Conservation (phyloP, 805 yeast genomes). For the Zygosaccharomyces pseudorouxii region DNA sequence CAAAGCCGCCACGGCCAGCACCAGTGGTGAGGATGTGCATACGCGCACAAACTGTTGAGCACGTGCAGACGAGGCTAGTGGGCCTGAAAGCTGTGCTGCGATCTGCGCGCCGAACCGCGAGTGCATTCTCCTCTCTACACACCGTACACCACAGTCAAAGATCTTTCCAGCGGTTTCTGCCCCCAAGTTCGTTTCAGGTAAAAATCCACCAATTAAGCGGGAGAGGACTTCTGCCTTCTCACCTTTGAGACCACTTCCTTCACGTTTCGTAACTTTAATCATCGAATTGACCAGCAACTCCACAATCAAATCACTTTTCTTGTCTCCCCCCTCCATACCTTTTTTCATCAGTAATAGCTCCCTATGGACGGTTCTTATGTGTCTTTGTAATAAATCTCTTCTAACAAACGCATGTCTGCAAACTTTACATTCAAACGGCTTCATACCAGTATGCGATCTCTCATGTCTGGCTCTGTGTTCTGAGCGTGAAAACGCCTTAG, state of each 20-base stretch:
- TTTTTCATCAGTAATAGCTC: slow-evolving; percentile 29
- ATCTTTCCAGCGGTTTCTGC: slow-evolving; percentile 1
- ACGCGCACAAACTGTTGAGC: background rate
- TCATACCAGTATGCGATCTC: slow-evolving; percentile 72
- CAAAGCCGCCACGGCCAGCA: slow-evolving; percentile 1
- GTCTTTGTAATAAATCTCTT: slow-evolving; percentile 71
- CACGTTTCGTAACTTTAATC: slow-evolving; percentile 12
- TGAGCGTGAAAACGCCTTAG: slow-evolving; percentile 71
- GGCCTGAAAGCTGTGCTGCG: background rate
- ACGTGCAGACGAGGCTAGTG: background rate
- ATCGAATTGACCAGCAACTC: slow-evolving; percentile 21
- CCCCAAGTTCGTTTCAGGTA: background rate
- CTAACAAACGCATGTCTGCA: slow-evolving; percentile 73
- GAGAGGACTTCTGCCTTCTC: background rate
- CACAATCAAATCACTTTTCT: slow-evolving; percentile 8
- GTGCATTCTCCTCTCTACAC: slow-evolving; percentile 2
- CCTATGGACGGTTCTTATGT: slow-evolving; percentile 70
- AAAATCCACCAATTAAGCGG: slow-evolving; percentile 1
- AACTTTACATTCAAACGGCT: slow-evolving; percentile 69
- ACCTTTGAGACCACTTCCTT: background rate
- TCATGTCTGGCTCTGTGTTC: slow-evolving; percentile 79
- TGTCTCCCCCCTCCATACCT: slow-evolving; percentile 21
- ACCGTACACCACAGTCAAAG: slow-evolving; percentile 1
- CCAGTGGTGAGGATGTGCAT: slow-evolving; percentile 2
- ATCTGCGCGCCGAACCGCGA: slow-evolving; percentile 2